Evolutionary conservation across 2,329 filamentous ascomycete species (phyloP), one percentile per base, ranked within the genome.

Genomic region (Paraphaeosphaeria minitans): DNA sequence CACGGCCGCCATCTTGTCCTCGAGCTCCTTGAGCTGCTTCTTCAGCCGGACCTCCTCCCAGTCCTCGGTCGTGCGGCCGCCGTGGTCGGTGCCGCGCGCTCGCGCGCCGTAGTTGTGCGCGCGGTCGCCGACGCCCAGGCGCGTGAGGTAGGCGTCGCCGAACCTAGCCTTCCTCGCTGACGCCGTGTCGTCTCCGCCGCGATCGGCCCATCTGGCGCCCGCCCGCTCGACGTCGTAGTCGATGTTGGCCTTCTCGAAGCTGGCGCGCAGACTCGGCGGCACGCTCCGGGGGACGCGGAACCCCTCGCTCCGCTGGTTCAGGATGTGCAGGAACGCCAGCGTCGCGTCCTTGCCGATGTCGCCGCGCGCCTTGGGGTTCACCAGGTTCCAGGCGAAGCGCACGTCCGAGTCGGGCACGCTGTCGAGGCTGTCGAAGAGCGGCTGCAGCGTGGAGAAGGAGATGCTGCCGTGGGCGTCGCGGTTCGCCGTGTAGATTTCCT

Each of bases 31-130:
- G 33, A 99, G 85, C 78, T 98, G 93, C 75, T 95, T 93, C 83
- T 96, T 94, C 65, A 99, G 83, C 55, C 93, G 87, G 46, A 98
- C 95, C 78, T 98, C 95, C 78, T 99, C 95, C 93, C 95, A 98
- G 75, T 99, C 95, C 70, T 88, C 87, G 27, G 96, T 94, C 60
- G 90, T 91, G 75, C 93, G 91, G 39, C 85, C 84, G 58, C 88
- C 90, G 75, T 98, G 98, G 80, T 99, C 93, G 1, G 95, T 99
- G 27, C 95, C 95, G 42, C 89, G 83, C 9, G 90, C 86, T 73
- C 91, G 89, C 8, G 73, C 71, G 41, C 73, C 72, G 79, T 95
- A 94, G 59, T 86, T 89, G 35, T 66, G 63, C 66, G 89, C 88
- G 71, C 93, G 90, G 53, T 87, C 86, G 21, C 87, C 87, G 6